These are phyloP conservation scores for Porodaedalea pini DNA, from an alignment of 1,284 basidiomycete species.

Conservation along the genomic window DNA sequence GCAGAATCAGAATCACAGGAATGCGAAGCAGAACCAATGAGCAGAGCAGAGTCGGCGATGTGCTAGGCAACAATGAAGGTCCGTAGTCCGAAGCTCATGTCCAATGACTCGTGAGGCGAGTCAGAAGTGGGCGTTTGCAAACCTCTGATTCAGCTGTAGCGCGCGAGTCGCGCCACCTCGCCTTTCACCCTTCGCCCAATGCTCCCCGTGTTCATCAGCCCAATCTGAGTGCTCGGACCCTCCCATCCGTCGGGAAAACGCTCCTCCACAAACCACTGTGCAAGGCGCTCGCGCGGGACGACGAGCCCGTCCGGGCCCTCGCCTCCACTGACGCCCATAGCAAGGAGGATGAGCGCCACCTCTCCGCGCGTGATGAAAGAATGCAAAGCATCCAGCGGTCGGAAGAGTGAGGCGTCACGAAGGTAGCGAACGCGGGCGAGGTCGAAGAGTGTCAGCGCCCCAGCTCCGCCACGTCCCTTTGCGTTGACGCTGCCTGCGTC, in stretches of 20 bases:
- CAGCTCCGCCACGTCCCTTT: background rate
- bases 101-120: background rate
- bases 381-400: slow-evolving; percentile 28
- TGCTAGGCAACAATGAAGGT: too few species aligned
- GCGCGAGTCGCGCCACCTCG: slow-evolving; percentile 1
- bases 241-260: slow-evolving; percentile 15
- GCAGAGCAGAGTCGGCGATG: background rate
- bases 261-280: slow-evolving; percentile 18
- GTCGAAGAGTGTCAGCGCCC: slow-evolving; percentile 27
- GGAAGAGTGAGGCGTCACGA: slow-evolving; percentile 24
- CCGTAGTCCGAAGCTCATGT: too few species aligned
- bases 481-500: slow-evolving; percentile 5
- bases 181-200: background rate
- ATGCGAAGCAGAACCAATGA: background rate
- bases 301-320: background rate
- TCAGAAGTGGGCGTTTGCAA: background rate
- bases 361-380: slow-evolving; percentile 34
- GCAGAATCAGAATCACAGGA: background rate
- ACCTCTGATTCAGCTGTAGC: background rate
- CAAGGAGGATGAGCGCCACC: slow-evolving; percentile 29
- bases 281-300: slow-evolving; percentile 11
- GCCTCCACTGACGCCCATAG: background rate
- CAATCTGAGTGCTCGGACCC: slow-evolving; percentile 6
- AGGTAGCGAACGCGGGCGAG: slow-evolving; percentile 28
- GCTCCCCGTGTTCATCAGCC: slow-evolving; percentile 1